A percentile compares a stretch with the other conserved stretches of the same genome.
Evolutionary conservation across 2,329 filamentous ascomycete genomes (phyloP).

Genomic region (Helminthosporium solani): DNA sequence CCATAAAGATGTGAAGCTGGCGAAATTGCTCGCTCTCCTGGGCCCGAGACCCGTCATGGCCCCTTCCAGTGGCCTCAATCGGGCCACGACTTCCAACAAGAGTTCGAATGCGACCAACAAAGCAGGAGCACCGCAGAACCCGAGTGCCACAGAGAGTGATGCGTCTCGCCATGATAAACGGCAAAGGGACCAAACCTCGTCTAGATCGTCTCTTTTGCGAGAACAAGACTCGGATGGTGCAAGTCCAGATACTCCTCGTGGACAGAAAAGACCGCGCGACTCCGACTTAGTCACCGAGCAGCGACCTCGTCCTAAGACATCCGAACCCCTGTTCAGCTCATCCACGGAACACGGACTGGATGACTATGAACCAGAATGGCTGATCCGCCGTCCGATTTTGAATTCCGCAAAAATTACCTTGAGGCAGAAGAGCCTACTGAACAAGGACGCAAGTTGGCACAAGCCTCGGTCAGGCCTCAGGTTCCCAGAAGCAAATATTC

Average conservation of each 20-base stretch:
- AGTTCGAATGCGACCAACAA: too few species aligned
- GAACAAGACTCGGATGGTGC: too few species aligned
- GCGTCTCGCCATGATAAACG: too few species aligned
- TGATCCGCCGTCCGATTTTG: not conserved
- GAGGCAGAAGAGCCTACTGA: constrained; percentile 3
- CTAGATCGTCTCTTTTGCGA: too few species aligned
- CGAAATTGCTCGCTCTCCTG: not conserved
- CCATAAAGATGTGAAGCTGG: not conserved
- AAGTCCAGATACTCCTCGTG: too few species aligned
- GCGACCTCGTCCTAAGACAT: not conserved
- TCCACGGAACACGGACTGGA: constrained; percentile 3
- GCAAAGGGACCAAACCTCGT: too few species aligned
- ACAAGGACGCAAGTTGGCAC: constrained; percentile 14
- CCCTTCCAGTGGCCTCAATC: too few species aligned
- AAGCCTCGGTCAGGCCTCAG: constrained; percentile 33
- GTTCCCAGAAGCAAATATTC: constrained; percentile 43
- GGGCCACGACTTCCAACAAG: too few species aligned
- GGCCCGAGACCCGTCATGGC: too few species aligned
- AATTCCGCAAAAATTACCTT: constrained; percentile 1
- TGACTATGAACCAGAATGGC: constrained; percentile 1
- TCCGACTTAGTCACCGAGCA: not conserved
- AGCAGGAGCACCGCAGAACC: too few species aligned
- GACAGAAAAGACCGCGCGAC: too few species aligned
- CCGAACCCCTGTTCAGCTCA: not conserved
- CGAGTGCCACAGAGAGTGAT: too few species aligned